Conservation (phyloP, 2,329 filamentous ascomycete genomes). For the Aureobasidium subglaciale region DNA sequence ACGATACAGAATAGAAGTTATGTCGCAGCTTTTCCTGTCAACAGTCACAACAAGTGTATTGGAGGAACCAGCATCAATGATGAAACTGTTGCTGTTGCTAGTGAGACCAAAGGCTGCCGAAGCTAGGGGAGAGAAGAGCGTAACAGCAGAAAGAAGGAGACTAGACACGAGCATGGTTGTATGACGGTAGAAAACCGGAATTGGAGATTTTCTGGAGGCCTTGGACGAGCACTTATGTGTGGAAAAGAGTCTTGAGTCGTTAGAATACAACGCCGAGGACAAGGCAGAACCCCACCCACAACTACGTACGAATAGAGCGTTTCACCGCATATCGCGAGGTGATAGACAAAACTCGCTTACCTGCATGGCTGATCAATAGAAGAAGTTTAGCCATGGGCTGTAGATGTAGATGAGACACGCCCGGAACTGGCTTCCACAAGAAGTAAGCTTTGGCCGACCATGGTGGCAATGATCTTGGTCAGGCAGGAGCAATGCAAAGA, state of each 20-base stretch:
- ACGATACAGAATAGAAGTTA: constrained; percentile 56
- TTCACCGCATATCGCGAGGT: background rate
- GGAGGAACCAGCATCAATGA: constrained; percentile 30
- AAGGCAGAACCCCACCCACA: no score
- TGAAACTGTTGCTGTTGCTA: constrained; percentile 24
- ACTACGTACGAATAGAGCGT: background rate
- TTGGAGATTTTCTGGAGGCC: background rate
- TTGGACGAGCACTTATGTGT: background rate
- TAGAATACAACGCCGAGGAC: background rate
- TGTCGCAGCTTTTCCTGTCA: constrained; percentile 49
- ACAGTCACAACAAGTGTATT: constrained; percentile 30
- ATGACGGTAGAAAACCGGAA: background rate
- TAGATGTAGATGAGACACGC: background rate
- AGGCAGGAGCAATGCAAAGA: background rate
- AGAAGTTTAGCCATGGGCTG: background rate
- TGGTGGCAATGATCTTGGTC: background rate
- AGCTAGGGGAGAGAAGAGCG: background rate
- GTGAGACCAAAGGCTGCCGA: constrained; percentile 31
- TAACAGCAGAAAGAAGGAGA: background rate
- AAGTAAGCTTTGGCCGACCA: background rate
- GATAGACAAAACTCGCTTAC: background rate
- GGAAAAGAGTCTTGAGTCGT: background rate
- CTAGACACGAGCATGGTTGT: constrained; percentile 4
- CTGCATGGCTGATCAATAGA: background rate
- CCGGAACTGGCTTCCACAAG: background rate